Evolutionary conservation across 108 stramenopile species (phyloP).

Genomic region (Parietichytrium sp.): DNA sequence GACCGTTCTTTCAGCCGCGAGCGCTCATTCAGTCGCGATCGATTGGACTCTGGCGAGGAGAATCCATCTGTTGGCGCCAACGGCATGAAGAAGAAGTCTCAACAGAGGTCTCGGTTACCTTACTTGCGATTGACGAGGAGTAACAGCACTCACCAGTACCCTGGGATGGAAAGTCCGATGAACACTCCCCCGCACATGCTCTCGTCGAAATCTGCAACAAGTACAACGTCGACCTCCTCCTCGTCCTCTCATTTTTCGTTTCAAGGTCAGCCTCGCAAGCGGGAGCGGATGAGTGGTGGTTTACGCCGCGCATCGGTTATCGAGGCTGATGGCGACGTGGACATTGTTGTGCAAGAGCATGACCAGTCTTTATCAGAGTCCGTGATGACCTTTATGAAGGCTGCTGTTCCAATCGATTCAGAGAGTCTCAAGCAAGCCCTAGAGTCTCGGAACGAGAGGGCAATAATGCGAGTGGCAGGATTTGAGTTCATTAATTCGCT

Average conservation of each 20-base stretch:
- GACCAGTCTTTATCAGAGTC: constrained; percentile 38
- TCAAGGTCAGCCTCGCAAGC: background rate
- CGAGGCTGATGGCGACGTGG: constrained; percentile 31
- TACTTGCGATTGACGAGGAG: background rate
- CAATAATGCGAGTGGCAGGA: constrained; percentile 9
- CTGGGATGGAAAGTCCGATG: background rate
- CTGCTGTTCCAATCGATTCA: constrained; percentile 2
- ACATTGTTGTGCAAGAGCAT: constrained; percentile 4
- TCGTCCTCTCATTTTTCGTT: constrained; percentile 2
- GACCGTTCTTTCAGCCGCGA: constrained; percentile 7
- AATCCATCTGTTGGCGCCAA: too few species aligned
- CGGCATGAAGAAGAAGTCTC: too few species aligned
- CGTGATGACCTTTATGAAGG: background rate
- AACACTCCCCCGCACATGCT: constrained; percentile 28
- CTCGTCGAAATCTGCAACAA: background rate
- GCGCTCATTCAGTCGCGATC: background rate
- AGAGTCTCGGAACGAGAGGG: background rate
- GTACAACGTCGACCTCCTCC: background rate
- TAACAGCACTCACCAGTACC: background rate
- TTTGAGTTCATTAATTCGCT: constrained; percentile 16
- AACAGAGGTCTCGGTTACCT: too few species aligned
- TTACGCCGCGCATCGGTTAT: background rate
- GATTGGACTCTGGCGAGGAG: too few species aligned
- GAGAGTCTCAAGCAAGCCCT: background rate
- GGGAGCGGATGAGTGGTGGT: constrained; percentile 19